Conservation (phyloP, 805 yeast genomes). For the Sungouiella thailandica region DNA sequence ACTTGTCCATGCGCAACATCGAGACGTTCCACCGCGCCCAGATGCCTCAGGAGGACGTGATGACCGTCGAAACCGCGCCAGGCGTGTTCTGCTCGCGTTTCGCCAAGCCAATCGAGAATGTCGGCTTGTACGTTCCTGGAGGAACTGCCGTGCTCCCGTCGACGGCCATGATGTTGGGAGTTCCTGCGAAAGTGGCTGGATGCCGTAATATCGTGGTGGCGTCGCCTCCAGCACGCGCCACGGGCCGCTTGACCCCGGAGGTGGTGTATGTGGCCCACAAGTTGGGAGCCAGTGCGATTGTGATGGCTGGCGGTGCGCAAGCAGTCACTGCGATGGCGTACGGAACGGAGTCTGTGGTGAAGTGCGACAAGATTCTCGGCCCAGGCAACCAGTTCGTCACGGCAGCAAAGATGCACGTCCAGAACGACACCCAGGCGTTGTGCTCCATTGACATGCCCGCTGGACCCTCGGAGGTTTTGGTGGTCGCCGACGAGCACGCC, state of each 20-base stretch:
- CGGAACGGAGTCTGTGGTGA: conserved; percentile 89
- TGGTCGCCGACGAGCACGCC: conserved; percentile 82
- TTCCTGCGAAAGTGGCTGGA: conserved; percentile 97
- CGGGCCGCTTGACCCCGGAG: conserved; percentile 93
- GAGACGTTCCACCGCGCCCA: conserved; percentile 93
- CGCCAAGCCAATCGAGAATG: conserved; percentile 89
- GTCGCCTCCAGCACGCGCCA: conserved; percentile 85
- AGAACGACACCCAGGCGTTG: conserved; percentile 90
- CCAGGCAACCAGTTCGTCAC: conserved; percentile 99
- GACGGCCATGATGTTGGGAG: conserved; percentile 96
- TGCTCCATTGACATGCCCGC: conserved; percentile 99
- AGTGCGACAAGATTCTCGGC: conserved; percentile 95
- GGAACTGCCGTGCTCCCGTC: conserved; percentile 98
- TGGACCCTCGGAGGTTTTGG: conserved; percentile 97
- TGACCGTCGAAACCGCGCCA: conserved; percentile 86
- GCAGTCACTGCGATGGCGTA: conserved; percentile 99
- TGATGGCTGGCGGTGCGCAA: conserved; percentile 98
- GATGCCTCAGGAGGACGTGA: conserved; percentile 58
- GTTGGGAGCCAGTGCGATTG: conserved; percentile 85
- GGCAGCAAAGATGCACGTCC: conserved; percentile 97
- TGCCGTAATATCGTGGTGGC: conserved; percentile 90
- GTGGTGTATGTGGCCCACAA: conserved; percentile 96
- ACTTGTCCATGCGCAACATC: conserved; percentile 83
- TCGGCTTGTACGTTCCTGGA: conserved; percentile 96
- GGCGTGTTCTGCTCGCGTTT: conserved; percentile 94